These are phyloP conservation scores for Macrolepiota albuminosa DNA, from an alignment of 768 basidiomycete genomes.

Conservation along the genomic window DNA sequence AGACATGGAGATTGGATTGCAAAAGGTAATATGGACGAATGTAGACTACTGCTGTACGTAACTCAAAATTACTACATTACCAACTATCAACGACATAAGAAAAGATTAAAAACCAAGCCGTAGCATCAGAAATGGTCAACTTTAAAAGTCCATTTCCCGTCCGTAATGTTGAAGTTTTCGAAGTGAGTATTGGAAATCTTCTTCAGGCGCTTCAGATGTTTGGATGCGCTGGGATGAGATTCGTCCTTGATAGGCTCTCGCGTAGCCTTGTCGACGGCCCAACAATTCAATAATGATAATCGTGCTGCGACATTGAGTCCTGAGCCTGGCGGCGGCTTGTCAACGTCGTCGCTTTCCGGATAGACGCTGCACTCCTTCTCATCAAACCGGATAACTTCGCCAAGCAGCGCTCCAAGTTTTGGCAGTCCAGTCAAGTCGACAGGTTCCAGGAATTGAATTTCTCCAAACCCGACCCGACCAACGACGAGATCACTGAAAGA, in stretches of 20 bases:
- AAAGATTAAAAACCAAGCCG: neutral
- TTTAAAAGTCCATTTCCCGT: constrained; percentile 90
- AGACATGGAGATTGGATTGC: constrained; percentile 5
- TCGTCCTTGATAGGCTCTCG: constrained; percentile 85
- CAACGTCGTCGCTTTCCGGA: constrained; percentile 80
- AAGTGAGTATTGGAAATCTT: constrained; percentile 85
- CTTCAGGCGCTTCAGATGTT: constrained; percentile 77
- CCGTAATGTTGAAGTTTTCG: constrained; percentile 69
- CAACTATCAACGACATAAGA: constrained; percentile 1
- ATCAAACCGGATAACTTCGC: constrained; percentile 84
- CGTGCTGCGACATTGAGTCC: constrained; percentile 88
- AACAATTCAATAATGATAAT: constrained; percentile 76
- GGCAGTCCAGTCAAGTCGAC: constrained; percentile 84
- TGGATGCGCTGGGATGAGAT: constrained; percentile 60
- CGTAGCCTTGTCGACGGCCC: constrained; percentile 88
- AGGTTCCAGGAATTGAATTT: constrained; percentile 76
- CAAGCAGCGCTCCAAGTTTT: constrained; percentile 76
- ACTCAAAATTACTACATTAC: constrained; percentile 10
- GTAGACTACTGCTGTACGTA: constrained; percentile 12
- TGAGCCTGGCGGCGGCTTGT: constrained; percentile 77
- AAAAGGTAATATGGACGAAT: constrained; percentile 3
- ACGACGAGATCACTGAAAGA: constrained; percentile 76
- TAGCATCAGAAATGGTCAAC: constrained; percentile 82
- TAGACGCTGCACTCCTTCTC: constrained; percentile 94
- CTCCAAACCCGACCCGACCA: constrained; percentile 88